These are phyloP conservation scores for Ganoderma lucidum DNA, from an alignment of 1,284 basidiomycete genomes.

Conservation along the genomic window DNA sequence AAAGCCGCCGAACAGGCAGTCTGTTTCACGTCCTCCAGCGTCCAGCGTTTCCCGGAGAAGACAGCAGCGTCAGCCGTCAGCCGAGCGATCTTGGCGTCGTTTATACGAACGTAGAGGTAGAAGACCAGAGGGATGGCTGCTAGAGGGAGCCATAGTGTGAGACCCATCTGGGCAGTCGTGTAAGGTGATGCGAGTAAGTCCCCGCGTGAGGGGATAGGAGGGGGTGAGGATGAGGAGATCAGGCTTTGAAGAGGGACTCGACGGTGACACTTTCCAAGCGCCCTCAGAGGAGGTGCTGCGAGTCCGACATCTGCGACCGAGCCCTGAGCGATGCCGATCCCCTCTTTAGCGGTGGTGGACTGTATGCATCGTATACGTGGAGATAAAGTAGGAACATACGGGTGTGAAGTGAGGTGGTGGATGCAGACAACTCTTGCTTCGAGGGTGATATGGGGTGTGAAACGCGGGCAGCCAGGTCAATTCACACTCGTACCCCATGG, in stretches of 20 bases:
- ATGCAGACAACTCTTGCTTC: neutral
- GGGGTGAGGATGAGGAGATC: neutral
- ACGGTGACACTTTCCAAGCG: conserved; percentile 8
- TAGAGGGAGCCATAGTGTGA: conserved; percentile 27
- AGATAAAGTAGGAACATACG: neutral
- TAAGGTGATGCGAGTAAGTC: neutral
- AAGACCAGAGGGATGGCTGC: conserved; percentile 31
- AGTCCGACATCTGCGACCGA: neutral
- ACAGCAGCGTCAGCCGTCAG: conserved; percentile 52
- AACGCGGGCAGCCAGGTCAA: neutral
- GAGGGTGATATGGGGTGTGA: conserved; percentile 1
- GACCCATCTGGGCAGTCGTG: conserved; percentile 13
- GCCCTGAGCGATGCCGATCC: neutral
- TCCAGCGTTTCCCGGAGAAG: conserved; percentile 57
- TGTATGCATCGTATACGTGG: neutral
- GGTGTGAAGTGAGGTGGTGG: neutral
- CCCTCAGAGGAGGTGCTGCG: conserved; percentile 4
- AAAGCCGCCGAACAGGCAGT: conserved; percentile 44
- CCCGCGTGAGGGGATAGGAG: neutral
- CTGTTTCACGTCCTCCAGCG: conserved; percentile 47
- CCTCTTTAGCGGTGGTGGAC: neutral
- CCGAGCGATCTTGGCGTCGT: conserved; percentile 57
- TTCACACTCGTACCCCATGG: neutral
- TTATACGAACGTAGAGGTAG: conserved; percentile 56
- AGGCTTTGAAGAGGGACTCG: neutral